Base-by-base conservation (phyloP, 345 rosid genomes). In the Dipteronia sinensis region DNA sequence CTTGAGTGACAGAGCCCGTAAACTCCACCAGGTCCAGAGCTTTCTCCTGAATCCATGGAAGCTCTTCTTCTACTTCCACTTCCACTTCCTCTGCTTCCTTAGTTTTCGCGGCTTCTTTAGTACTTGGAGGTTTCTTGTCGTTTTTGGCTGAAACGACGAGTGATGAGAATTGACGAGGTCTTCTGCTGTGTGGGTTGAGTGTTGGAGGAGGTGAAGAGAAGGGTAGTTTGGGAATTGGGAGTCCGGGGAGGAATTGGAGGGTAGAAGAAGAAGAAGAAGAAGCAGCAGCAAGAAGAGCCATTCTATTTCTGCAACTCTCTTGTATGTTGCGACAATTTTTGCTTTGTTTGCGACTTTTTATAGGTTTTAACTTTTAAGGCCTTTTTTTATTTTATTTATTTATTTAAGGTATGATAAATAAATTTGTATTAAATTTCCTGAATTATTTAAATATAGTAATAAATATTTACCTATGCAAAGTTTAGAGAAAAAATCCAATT, bases 41-140 rank as follows among this genome's bases (percentile, higher is more conserved):
- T 84, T 96, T 96, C 86, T 92, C 97, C 66, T 94, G 97, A 87
- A 96, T 88, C 97, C 98, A 96, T 0, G 94, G 86, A 85, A 96
- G 79, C 58, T 96, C 97, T 82, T 94, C 97, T 81, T 92, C 98
- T 61, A 90, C 94, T 80, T 90, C 95, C n/a, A 86, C 88, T 56
- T 87, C 89, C 29, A 78, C 87, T 55, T 89, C 87, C 42, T 70
- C 73, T 9, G 58, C 70, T 23, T 71, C 63, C 2, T 65, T 42
- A 42, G 9, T 71, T 42, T 29, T 72, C 34, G 38, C 82, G 63
- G 19, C 49, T 64, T 72, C 3, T 65, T 67, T 72, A 69, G 68
- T 55, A 66, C 56, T 51, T 53, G 61, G 16, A 25, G 78, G 56
- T 13, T 78, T 82, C 76, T 77, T 82, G 72, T 77, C 82, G 69